Conservation (phyloP, 148 eudicot species). For the Polygonum aviculare region DNA sequence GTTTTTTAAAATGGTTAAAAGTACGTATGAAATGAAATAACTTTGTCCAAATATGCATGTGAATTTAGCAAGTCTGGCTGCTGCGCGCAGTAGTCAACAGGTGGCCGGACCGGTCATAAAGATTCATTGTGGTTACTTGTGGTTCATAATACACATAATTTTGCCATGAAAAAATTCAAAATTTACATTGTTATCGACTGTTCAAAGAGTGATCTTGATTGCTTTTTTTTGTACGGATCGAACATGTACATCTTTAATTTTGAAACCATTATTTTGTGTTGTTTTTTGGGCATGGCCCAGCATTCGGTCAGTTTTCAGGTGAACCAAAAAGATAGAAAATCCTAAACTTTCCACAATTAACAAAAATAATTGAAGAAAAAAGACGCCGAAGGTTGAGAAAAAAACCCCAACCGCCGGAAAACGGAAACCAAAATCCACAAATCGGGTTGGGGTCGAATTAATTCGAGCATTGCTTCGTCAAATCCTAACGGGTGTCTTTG, state of each 20-base stretch:
- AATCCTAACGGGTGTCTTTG: not conserved
- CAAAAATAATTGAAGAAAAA: not conserved
- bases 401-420: not conserved
- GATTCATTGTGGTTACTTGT: no score
- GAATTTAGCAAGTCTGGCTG: not conserved
- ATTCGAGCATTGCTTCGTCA: not conserved
- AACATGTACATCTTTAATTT: no score
- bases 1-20: not conserved
- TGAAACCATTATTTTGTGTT: no score
- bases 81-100: not conserved
- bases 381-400: not conserved
- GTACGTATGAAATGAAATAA: not conserved
- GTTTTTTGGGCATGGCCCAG: no score
- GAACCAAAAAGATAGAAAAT: not conserved
- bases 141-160: no score
- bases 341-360: not conserved
- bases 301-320: not conserved
- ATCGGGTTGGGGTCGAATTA: not conserved
- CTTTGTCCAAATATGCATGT: not conserved
- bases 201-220: no score
- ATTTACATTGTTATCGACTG: no score
- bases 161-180: no score
- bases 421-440: conserved; percentile 4
- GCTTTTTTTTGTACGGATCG: no score
- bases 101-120: no score